phyloP scores from a whole-genome alignment of 306 rosid genomes.

The Prinsepia uniflora region DNA sequence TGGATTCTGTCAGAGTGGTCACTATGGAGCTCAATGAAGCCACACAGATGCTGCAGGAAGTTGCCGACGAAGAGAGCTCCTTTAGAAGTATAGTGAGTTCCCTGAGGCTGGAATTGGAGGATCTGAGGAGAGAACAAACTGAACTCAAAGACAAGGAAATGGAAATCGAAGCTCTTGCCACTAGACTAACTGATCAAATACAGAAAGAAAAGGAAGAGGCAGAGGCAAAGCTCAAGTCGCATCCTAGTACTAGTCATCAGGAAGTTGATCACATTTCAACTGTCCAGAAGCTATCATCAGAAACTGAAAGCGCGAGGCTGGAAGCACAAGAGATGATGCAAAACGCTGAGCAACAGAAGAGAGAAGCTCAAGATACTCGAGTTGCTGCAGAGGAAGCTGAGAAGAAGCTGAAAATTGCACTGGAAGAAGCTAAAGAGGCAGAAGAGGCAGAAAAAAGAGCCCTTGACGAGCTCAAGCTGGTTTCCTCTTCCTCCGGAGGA shows the following conservation, averaged over 20 bases:
- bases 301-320: conserved; percentile 39
- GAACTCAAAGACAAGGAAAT: conserved; percentile 36
- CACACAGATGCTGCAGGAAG: conserved; percentile 45
- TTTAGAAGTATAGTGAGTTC: conserved; percentile 44
- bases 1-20: conserved; percentile 46
- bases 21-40: conserved; percentile 64
- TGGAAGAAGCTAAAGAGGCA: conserved; percentile 52
- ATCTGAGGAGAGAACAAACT: conserved; percentile 38
- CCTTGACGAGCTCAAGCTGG: conserved; percentile 42
- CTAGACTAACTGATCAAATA: conserved; percentile 26
- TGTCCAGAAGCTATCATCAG: conserved; percentile 34
- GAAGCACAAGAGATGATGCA: conserved; percentile 55
- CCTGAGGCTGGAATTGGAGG: conserved; percentile 50
- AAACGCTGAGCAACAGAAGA: conserved; percentile 39
- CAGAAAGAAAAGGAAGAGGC: conserved; percentile 24
- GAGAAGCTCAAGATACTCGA: conserved; percentile 41
- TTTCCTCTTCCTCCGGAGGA: conserved; percentile 20
- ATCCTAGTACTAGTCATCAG: not conserved
- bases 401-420: conserved; percentile 38
- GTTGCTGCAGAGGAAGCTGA: conserved; percentile 40
- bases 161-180: conserved; percentile 33
- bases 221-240: conserved; percentile 3
- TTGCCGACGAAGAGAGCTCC: conserved; percentile 57
- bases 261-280: conserved; percentile 8
- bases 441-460: conserved; percentile 56